A percentile compares a stretch with the other conserved stretches of the same genome.
These are phyloP conservation scores for Globisporangium nodosum DNA, from an alignment of 352 stramenopile species.

Conservation along the genomic window DNA sequence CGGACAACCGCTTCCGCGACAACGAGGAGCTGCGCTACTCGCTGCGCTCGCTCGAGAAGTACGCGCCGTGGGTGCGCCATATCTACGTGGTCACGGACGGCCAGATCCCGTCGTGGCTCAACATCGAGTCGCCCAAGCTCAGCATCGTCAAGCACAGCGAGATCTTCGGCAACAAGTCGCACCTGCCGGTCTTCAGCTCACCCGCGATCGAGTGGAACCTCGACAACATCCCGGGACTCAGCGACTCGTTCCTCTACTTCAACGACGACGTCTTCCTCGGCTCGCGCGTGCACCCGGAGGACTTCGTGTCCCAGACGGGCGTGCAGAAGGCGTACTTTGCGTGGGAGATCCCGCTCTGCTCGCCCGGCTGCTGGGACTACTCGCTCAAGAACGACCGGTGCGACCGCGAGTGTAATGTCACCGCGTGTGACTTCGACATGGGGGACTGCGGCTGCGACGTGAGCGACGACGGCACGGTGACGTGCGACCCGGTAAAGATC, in stretches of 20 bases:
- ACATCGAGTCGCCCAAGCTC: conserved; percentile 76
- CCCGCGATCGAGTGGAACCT: conserved; percentile 93
- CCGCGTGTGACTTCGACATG: conserved; percentile 89
- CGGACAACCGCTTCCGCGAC: conserved; percentile 92
- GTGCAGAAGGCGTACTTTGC: conserved; percentile 91
- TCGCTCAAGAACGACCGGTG: conserved; percentile 83
- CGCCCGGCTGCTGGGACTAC: conserved; percentile 60
- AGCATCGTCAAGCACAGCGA: conserved; percentile 85
- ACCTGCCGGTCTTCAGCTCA: conserved; percentile 93
- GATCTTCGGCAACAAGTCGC: conserved; percentile 88
- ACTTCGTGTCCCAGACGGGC: conserved; percentile 87
- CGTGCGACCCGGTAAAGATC: conserved; percentile 57
- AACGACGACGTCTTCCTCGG: conserved; percentile 96
- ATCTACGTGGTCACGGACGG: conserved; percentile 94
- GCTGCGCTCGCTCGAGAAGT: conserved; percentile 91
- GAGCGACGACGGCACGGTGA: conserved; percentile 31
- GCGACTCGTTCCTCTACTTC: conserved; percentile 93
- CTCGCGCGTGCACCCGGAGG: conserved; percentile 77
- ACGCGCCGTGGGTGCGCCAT: conserved; percentile 93
- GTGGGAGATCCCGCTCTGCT: conserved; percentile 92
- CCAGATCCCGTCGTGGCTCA: conserved; percentile 92
- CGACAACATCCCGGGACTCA: conserved; percentile 91
- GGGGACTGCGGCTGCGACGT: conserved; percentile 90
- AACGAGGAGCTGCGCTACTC: conserved; percentile 93
- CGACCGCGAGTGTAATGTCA: conserved; percentile 87